These are phyloP conservation scores for Claviceps fusiformis DNA, from an alignment of 2,329 filamentous ascomycete species.

Conservation along the genomic window DNA sequence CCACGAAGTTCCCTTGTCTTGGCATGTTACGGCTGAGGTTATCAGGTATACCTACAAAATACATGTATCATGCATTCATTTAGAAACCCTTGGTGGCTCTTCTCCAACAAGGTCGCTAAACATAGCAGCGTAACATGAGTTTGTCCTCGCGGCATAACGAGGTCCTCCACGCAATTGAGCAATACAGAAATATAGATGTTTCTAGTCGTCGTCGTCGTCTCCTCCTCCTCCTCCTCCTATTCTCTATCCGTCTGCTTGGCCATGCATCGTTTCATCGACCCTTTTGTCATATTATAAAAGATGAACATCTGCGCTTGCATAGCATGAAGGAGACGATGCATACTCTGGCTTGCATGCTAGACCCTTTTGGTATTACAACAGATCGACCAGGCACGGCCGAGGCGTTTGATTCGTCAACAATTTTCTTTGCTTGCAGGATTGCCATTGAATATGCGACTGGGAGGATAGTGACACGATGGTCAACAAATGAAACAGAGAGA, in stretches of 20 bases:
- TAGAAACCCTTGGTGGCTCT: no score
- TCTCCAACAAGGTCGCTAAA: no score
- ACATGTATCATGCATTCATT: no score
- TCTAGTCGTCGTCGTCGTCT: no score
- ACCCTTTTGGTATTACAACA: background rate
- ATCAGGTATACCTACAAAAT: background rate
- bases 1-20: background rate
- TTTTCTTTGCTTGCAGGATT: background rate
- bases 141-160: no score
- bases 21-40: background rate
- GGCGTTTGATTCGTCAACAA: background rate
- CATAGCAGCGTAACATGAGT: no score
- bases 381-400: background rate
- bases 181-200: no score
- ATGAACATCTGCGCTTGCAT: background rate
- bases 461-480: background rate
- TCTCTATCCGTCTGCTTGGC: background rate
- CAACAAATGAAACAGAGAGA: background rate
- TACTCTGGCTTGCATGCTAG: background rate
- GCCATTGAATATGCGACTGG: no score
- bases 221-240: background rate
- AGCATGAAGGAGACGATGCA: background rate
- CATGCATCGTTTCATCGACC: background rate
- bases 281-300: background rate
- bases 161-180: no score